Conservation (phyloP, 495 filamentous ascomycete species). For the Penicillium roqueforti region DNA sequence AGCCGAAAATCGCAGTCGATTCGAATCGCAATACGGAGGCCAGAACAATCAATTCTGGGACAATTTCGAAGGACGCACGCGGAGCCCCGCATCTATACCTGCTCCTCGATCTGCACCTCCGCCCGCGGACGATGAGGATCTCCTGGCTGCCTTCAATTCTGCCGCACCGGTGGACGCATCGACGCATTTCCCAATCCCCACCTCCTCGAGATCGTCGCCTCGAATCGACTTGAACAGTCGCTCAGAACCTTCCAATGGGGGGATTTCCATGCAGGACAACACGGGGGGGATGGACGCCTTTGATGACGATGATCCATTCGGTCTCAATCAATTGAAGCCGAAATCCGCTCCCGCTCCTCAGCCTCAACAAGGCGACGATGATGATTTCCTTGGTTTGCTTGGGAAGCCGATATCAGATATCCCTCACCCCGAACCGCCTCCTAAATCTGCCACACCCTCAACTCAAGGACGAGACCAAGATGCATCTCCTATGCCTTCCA, state of each 20-base stretch:
- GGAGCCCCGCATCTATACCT: constrained; percentile 36
- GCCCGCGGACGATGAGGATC: constrained; percentile 51
- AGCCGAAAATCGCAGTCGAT: constrained; percentile 61
- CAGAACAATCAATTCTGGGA: constrained; percentile 67
- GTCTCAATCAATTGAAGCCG: constrained; percentile 62
- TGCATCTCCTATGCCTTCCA: constrained; percentile 36
- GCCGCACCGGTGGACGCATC: constrained; percentile 58
- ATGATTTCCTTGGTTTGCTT: constrained; percentile 85
- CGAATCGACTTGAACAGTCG: constrained; percentile 17
- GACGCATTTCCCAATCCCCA: constrained; percentile 54
- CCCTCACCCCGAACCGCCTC: constrained; percentile 37
- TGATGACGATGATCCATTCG: constrained; percentile 80
- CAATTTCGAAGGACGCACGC: constrained; percentile 48
- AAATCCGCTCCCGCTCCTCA: constrained; percentile 35
- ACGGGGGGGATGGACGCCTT: constrained; percentile 20
- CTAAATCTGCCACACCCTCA: constrained; percentile 40
- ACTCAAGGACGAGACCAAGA: constrained; percentile 43
- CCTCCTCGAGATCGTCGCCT: constrained; percentile 30
- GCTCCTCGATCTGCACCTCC: constrained; percentile 46
- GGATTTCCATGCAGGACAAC: constrained; percentile 23
- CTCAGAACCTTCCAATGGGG: constrained; percentile 18
- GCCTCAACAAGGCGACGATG: constrained; percentile 50
- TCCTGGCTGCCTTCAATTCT: constrained; percentile 60
- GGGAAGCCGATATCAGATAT: constrained; percentile 83
- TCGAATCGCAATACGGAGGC: constrained; percentile 70